These are phyloP conservation scores for Chrysoporthe austroafricana DNA, from an alignment of 2,329 filamentous ascomycete genomes.

Conservation along the genomic window DNA sequence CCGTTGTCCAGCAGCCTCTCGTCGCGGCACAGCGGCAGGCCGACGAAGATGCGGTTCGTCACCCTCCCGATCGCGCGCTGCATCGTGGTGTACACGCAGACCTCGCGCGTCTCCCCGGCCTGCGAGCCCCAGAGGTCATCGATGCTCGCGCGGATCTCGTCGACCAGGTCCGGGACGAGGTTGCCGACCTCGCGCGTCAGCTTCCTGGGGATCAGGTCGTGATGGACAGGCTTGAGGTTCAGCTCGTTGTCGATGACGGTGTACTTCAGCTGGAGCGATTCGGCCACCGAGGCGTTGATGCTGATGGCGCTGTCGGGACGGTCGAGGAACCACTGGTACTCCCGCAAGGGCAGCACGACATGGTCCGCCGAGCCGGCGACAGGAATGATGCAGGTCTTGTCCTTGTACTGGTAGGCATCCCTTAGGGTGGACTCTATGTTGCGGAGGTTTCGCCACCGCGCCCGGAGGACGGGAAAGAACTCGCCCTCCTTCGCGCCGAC, in stretches of 20 bases:
- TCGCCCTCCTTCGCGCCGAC: background rate
- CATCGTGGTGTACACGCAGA: constrained; percentile 40
- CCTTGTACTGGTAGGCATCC: constrained; percentile 4
- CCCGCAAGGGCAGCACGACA: constrained; percentile 1
- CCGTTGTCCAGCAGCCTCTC: constrained; percentile 17
- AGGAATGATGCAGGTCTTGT: background rate
- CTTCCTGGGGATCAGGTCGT: constrained; percentile 38
- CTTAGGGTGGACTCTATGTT: background rate
- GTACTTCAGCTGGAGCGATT: constrained; percentile 41
- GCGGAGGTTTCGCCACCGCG: background rate
- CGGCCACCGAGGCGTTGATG: constrained; percentile 40
- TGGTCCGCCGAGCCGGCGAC: background rate
- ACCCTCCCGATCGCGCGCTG: constrained; percentile 38
- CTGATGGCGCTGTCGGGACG: constrained; percentile 29
- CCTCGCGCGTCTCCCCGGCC: constrained; percentile 37
- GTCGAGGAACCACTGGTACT: constrained; percentile 10
- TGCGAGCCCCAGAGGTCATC: constrained; percentile 38
- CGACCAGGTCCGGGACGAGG: constrained; percentile 38
- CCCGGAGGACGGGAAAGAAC: background rate
- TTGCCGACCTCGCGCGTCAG: constrained; percentile 37
- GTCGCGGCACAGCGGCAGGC: constrained; percentile 36
- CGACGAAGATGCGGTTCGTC: constrained; percentile 39
- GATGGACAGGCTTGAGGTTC: constrained; percentile 38
- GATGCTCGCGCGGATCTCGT: constrained; percentile 37
- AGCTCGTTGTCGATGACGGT: constrained; percentile 37